Evolutionary conservation across 345 rosid genomes (phyloP).

Genomic region (Conringia planisiliqua): DNA sequence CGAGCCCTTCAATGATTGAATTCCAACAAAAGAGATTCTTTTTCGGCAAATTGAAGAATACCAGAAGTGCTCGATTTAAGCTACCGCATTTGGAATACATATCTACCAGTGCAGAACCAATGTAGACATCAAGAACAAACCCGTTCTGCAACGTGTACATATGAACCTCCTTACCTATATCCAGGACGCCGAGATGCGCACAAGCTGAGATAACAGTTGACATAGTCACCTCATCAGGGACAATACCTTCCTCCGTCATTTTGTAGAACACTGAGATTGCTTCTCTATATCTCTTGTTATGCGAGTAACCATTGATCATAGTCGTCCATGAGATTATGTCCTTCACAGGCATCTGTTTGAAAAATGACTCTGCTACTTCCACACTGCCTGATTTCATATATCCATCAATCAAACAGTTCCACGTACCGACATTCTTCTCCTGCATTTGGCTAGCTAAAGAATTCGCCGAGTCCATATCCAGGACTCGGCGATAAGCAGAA

Average conservation of each 20-base stretch:
- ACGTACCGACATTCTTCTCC: slow-evolving; percentile 50
- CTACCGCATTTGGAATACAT: slow-evolving; percentile 90
- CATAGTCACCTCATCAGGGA: slow-evolving; percentile 68
- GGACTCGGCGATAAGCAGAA: slow-evolving; percentile 36
- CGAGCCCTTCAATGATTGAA: slow-evolving; percentile 72
- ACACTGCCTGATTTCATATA: slow-evolving; percentile 47
- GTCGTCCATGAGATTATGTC: slow-evolving; percentile 77
- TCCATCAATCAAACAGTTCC: slow-evolving; percentile 79
- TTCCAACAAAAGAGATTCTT: slow-evolving; percentile 87
- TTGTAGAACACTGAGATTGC: slow-evolving; percentile 54
- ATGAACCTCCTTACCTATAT: slow-evolving; percentile 63
- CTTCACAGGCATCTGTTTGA: slow-evolving; percentile 53
- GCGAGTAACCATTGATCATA: slow-evolving; percentile 71
- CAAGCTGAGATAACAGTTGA: slow-evolving; percentile 77
- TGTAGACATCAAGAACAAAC: slow-evolving; percentile 64
- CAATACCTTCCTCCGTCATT: slow-evolving; percentile 46
- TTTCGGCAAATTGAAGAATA: slow-evolving; percentile 62
- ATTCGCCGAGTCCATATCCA: slow-evolving; percentile 47
- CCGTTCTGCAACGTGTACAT: slow-evolving; percentile 43
- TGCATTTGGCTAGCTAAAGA: slow-evolving; percentile 54
- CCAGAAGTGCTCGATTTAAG: slow-evolving; percentile 54
- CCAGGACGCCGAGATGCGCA: slow-evolving; percentile 76
- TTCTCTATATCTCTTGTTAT: slow-evolving; percentile 52
- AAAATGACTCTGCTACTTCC: slow-evolving; percentile 51
- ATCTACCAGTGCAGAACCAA: slow-evolving; percentile 77